Evolutionary conservation across 805 yeast genomes (phyloP).

Genomic region (Metschnikowia colocasiae): DNA sequence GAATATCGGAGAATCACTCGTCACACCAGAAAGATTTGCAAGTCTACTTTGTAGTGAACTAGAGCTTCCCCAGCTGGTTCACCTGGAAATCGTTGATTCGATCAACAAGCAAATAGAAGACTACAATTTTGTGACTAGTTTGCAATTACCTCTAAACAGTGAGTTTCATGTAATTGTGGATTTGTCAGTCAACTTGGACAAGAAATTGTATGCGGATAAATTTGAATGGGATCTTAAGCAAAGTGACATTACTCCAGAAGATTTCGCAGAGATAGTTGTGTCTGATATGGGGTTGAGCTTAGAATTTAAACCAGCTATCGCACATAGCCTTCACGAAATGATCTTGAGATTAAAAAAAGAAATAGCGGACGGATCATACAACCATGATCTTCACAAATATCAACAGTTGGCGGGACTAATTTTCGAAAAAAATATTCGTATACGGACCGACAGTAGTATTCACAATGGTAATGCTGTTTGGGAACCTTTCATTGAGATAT

Average conservation of each 20-base stretch:
- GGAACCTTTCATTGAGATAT: slow-evolving; percentile 83
- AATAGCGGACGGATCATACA: slow-evolving; percentile 57
- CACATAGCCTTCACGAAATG: slow-evolving; percentile 81
- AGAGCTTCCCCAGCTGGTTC: slow-evolving; percentile 68
- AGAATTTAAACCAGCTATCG: slow-evolving; percentile 86
- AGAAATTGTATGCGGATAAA: slow-evolving; percentile 82
- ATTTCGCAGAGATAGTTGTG: slow-evolving; percentile 77
- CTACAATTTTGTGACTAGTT: slow-evolving; percentile 56
- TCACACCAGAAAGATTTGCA: slow-evolving; percentile 75
- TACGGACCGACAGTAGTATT: slow-evolving; percentile 55
- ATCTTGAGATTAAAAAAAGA: slow-evolving; percentile 75
- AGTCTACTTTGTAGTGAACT: slow-evolving; percentile 75
- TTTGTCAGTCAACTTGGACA: slow-evolving; percentile 76
- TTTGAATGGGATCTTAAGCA: slow-evolving; percentile 85
- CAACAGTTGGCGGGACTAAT: slow-evolving; percentile 41
- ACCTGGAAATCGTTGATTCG: slow-evolving; percentile 60
- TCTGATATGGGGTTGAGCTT: slow-evolving; percentile 77
- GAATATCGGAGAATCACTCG: slow-evolving; percentile 61
- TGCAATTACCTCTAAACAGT: slow-evolving; percentile 54
- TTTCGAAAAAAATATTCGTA: slow-evolving; percentile 42
- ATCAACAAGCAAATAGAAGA: slow-evolving; percentile 81
- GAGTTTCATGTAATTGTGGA: slow-evolving; percentile 76
- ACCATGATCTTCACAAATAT: slow-evolving; percentile 40
- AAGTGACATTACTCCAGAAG: slow-evolving; percentile 65
- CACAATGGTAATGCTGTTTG: slow-evolving; percentile 78